Conservation (phyloP, 768 basidiomycete genomes). For the Lentinula sp. region DNA sequence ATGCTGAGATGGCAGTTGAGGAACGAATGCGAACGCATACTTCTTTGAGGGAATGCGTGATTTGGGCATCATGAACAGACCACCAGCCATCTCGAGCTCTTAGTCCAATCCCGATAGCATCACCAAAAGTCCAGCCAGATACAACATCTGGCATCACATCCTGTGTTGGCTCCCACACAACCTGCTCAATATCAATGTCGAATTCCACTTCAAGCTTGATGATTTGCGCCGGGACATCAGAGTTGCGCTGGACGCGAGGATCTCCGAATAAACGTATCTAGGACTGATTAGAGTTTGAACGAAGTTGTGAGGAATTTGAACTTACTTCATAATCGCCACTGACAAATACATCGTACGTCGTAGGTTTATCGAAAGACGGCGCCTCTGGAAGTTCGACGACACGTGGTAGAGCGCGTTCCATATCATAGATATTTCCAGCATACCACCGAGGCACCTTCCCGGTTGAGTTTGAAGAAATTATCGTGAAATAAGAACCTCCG, state of each 20-base stretch:
- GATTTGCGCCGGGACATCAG: constrained; percentile 46
- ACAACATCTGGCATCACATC: constrained; percentile 65
- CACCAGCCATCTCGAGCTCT: constrained; percentile 51
- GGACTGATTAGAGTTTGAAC: constrained; percentile 1
- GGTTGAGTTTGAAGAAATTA: constrained; percentile 38
- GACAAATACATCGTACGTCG: constrained; percentile 62
- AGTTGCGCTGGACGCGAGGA: constrained; percentile 34
- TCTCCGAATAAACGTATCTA: constrained; percentile 85
- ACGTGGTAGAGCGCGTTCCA: constrained; percentile 47
- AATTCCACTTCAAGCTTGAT: constrained; percentile 42
- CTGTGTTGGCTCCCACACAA: constrained; percentile 42
- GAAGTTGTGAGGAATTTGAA: neutral
- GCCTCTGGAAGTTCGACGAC: constrained; percentile 41
- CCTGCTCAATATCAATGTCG: constrained; percentile 29
- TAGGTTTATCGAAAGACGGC: constrained; percentile 36
- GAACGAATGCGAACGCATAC: neutral
- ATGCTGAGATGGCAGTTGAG: neutral
- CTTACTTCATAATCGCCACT: constrained; percentile 80
- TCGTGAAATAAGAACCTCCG: constrained; percentile 72
- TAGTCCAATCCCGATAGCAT: constrained; percentile 60
- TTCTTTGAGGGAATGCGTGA: neutral
- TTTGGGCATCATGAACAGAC: constrained; percentile 31
- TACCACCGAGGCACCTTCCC: constrained; percentile 52
- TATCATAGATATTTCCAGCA: constrained; percentile 80
- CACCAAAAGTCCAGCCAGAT: constrained; percentile 70